Evolutionary conservation across 2,329 filamentous ascomycete species (phyloP), one percentile per base, ranked within the genome.

Genomic region (Apiospora sp.): DNA sequence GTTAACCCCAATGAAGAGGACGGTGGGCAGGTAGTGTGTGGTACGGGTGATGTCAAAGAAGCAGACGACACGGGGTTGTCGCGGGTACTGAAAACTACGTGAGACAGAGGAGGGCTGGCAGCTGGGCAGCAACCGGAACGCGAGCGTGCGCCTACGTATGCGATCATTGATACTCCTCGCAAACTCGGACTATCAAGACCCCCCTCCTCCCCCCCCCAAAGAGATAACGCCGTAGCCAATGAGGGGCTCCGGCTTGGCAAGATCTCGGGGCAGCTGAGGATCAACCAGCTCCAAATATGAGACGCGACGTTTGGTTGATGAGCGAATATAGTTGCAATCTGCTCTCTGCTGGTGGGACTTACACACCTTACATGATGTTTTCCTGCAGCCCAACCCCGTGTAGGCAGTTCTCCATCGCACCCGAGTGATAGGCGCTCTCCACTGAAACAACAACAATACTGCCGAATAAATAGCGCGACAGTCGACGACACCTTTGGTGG

Each of bases 21-120:
- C n/a, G 58, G 34, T 14, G 22, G 58, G 13, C 13, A 41, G 19
- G 13, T n/a, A 41, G 19, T 64, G 58, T 41, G 58, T 64, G 54
- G 54, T 64, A 64, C 58, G 58, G 34, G 30, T 64, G 58, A 64
- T 64, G 58, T 41, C 58, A 64, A 64, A 24, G 58, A 41, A 41
- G 58, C 58, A 41, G 58, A 64, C 58, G 58, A 64, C 58, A 41
- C 34, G 34, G 58, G 58, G 58, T 6, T 64, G 58, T 64, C 58
- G 58, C 58, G 58, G 58, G 34, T 64, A 64, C 58, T 41, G 58
- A 64, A 64, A 41, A 64, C 46, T 64, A 61, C n/a, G 30, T 64
- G 58, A 64, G 58, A 64, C 58, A 64, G 58, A 41, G 10, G 58
- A 37, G 19, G 58, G 58, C 58, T 64, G 58, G 34, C 58, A 64